Evolutionary conservation across 2,329 filamentous ascomycete species (phyloP).

Genomic region (Simplicillium sp.): DNA sequence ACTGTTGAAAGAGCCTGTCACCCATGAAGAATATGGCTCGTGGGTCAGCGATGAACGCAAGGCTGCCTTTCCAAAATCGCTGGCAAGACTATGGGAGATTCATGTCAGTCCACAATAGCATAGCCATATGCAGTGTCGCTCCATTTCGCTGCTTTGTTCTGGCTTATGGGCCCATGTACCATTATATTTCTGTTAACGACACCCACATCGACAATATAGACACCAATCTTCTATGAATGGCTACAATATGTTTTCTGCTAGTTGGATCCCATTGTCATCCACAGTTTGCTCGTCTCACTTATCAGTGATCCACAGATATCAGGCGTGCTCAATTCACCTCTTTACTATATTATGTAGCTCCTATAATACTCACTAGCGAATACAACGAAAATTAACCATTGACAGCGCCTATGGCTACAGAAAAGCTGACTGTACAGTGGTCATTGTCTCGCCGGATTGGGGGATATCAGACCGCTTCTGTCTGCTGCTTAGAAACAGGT

Average conservation of each 20-base stretch:
- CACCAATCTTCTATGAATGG: too few relatives aligned
- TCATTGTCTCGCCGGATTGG: too few relatives aligned
- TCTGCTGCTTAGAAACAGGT: conserved; percentile 41
- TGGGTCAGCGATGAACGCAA: conserved; percentile 27
- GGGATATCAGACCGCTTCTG: conserved; percentile 16
- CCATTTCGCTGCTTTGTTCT: background rate
- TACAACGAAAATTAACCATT: too few relatives aligned
- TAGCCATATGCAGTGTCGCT: background rate
- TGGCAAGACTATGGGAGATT: conserved; percentile 31
- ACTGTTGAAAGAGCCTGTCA: conserved; percentile 39
- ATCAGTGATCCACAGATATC: too few relatives aligned
- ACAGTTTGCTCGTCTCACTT: too few relatives aligned
- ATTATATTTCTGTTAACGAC: too few relatives aligned
- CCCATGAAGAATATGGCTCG: conserved; percentile 27
- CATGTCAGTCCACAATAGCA: conserved; percentile 23
- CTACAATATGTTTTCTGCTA: too few relatives aligned
- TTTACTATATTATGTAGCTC: too few relatives aligned
- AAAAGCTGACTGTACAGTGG: conserved; percentile 11
- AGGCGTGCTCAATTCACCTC: too few relatives aligned
- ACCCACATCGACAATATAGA: too few relatives aligned
- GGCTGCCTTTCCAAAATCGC: conserved; percentile 18
- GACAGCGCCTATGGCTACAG: conserved; percentile 10
- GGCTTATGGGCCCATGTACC: background rate
- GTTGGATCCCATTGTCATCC: too few relatives aligned
- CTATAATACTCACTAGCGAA: too few relatives aligned